Percentiles rank a stretch among this genome's conserved stretches.
Conservation (phyloP, 1,284 basidiomycete species). For the Fomitopsis palustris region DNA sequence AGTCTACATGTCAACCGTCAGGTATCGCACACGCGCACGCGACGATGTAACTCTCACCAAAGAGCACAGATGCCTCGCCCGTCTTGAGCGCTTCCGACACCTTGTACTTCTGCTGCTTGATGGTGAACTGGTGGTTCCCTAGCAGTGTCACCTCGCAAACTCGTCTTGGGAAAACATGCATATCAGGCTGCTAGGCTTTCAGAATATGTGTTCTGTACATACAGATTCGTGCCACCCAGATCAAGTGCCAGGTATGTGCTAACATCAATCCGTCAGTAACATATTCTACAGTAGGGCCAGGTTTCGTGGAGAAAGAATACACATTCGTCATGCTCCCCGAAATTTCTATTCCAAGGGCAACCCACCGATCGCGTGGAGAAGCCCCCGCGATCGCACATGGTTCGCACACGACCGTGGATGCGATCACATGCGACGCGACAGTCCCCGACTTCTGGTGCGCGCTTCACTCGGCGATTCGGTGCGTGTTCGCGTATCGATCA, state of each 20-base stretch:
- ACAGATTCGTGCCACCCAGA: conserved; percentile 94
- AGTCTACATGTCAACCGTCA: conserved; percentile 51
- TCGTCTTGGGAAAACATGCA: conserved; percentile 56
- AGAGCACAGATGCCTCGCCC: conserved; percentile 79
- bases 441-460: background rate
- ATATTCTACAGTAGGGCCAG: background rate
- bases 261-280: conserved; percentile 12
- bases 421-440: conserved; percentile 3
- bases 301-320: no score
- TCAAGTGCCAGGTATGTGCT: conserved; percentile 94
- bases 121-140: conserved; percentile 84
- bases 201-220: conserved; percentile 30
- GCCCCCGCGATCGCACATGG: background rate
- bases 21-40: background rate
- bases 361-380: background rate
- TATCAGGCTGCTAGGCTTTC: conserved; percentile 1
- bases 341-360: no score
- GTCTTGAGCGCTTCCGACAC: conserved; percentile 89
- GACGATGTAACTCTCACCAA: conserved; percentile 53
- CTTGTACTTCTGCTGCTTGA: conserved; percentile 93
- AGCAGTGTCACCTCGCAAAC: conserved; percentile 92
- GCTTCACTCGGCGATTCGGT: background rate
- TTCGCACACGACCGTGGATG: background rate
- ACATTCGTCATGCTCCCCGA: background rate
- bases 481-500: background rate